Conservation (phyloP, 768 basidiomycete genomes). For the Xerocomellus amylosporus region DNA sequence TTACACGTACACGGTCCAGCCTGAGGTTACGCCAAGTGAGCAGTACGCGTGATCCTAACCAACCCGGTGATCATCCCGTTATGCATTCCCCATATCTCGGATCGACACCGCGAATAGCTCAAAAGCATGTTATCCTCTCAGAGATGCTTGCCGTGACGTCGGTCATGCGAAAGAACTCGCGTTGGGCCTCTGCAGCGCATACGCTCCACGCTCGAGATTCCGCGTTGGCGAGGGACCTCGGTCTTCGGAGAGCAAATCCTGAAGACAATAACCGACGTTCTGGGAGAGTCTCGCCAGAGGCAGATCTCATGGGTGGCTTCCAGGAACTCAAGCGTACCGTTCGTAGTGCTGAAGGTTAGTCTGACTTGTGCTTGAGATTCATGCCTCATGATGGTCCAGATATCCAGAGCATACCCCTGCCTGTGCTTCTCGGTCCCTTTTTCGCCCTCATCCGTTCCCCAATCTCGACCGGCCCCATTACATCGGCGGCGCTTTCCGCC, state of each 20-base stretch:
- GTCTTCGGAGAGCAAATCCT: conserved; percentile 61
- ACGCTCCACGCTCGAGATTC: conserved; percentile 61
- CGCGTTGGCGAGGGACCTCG: conserved; percentile 69
- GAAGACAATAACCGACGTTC: conserved; percentile 41
- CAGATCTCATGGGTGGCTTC: conserved; percentile 88
- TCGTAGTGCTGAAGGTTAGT: conserved; percentile 63
- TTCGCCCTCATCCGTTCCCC: conserved; percentile 91
- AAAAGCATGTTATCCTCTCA: conserved; percentile 78
- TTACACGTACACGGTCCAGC: conserved; percentile 2
- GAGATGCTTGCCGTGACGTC: conserved; percentile 92
- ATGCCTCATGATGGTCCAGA: conserved; percentile 45
- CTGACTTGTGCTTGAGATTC: conserved; percentile 5
- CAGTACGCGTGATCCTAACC: not conserved
- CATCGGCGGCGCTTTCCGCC: conserved; percentile 86
- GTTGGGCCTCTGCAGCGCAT: conserved; percentile 82
- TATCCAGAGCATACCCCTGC: conserved; percentile 52
- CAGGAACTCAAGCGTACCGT: conserved; percentile 77
- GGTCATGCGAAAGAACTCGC: conserved; percentile 95
- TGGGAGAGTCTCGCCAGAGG: conserved; percentile 61
- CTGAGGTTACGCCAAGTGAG: not conserved
- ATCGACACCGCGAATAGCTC: conserved; percentile 39
- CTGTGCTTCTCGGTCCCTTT: conserved; percentile 78
- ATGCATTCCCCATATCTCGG: conserved; percentile 17
- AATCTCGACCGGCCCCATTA: conserved; percentile 94
- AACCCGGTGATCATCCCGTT: not conserved